Evolutionary conservation across 176 grass and related monocot species (phyloP), one percentile per base, ranked within the genome.

Genomic region (Zizania latifolia): DNA sequence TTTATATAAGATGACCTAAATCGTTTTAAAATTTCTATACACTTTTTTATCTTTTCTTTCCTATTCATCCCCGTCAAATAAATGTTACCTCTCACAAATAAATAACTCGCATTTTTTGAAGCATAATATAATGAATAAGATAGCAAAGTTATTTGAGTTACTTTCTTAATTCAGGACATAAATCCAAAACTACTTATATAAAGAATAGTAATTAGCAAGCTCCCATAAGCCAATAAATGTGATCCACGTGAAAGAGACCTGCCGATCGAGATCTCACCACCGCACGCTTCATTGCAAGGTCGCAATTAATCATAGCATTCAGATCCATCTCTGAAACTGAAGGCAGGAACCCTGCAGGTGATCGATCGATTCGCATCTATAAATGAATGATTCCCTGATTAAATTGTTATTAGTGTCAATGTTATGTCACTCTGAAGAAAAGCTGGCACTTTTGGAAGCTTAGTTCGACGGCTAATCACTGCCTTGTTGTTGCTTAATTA

Each of bases 211-310:
- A 62, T 62, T 76, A 76, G 73, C 62, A 51, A 51, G 46, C n/a
- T n/a, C n/a, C 60, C 8, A 65, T n/a, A n/a, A n/a, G n/a, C n/a
- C n/a, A n/a, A 77, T 70, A 60, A 77, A 83, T 70, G 33, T 55
- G 54, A 50, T 23, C 55, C 81, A 77, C 65, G 54, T 84, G 72
- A 70, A 37, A 28, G 23, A 9, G 33, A 3, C 13, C 1, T 37
- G 8, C 17, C 10, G 17, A 29, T 61, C 28, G 29, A 56, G 70
- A 76, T 77, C 43, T 38, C 44, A 36, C 19, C 60, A 14, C 10
- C 44, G n/a, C 36, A 66, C 31, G 60, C 32, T 35, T 4, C 60
- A 19, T 19, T 36, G 60, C 60, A 36, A n/a, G 9, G 60, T 31
- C 58, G 11, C 58, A 60, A 60, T 60, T 30, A 60, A 60, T 30